Evolutionary conservation across 768 basidiomycete genomes (phyloP), one percentile per base, ranked within the genome.

Genomic region (Filobasidium wieringae): DNA sequence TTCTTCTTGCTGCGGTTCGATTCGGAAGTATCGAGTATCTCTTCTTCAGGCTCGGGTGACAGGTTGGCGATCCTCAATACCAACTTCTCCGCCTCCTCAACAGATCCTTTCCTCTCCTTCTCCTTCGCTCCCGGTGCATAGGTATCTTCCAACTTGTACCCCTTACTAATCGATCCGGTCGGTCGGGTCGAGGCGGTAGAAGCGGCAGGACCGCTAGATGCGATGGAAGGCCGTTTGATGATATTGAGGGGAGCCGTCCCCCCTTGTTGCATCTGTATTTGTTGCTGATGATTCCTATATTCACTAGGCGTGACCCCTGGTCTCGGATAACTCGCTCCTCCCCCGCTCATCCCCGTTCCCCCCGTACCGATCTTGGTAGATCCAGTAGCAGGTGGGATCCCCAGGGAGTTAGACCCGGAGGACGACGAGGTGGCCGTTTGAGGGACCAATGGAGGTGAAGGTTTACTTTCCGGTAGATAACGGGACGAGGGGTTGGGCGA

Each of bases 401-500:
- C 29, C 31, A 54, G 7, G 15, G 53, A 40, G 7, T 7, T 17
- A 1, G 53, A 41, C 8, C 40, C 43, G 14, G 43, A 24, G 1
- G 56, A 45, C 15, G 30, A 24, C 22, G 56, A 57, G 17, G 47
- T 36, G 12, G 56, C 56, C 17, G 56, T 57, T 33, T 57, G 49
- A 15, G 56, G 56, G 14, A 57, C 34, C 14, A 37, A 12, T 0
- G 56, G 19, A n/a, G 56, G 56, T n/a, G 56, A 57, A 19, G 26
- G 37, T 29, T 51, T 50, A 11, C 36, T 29, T 2, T 47, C 29
- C 19, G 56, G 36, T 24, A 37, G 29, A 19, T 43, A 47, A 26
- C 56, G 27, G 24, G 15, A 33, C 11, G 56, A 34, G 29, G 47
- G 49, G 19, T 51, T 33, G n/a, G 39, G 47, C 34, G 12, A 34